These are phyloP conservation scores for Diplodia scrobiculata DNA, from an alignment of 2,329 filamentous ascomycete species.

Conservation along the genomic window DNA sequence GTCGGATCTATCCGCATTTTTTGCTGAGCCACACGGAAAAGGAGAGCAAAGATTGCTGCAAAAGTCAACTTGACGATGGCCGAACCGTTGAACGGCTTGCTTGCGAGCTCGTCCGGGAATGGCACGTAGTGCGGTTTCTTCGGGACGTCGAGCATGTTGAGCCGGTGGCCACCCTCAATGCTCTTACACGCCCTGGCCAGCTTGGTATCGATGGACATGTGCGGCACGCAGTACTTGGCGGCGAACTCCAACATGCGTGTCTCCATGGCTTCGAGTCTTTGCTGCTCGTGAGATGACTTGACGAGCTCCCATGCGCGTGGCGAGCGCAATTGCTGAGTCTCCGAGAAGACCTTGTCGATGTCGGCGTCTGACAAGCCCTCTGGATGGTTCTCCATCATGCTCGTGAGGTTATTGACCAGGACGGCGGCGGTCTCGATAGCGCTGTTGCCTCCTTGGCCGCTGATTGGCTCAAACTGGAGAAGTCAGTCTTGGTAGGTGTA, in stretches of 20 bases:
- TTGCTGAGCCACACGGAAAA: constrained; percentile 2
- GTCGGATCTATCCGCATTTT: background rate
- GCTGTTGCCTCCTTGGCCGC: constrained; percentile 34
- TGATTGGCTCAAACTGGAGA: constrained; percentile 31
- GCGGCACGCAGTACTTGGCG: constrained; percentile 26
- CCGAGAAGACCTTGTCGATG: background rate
- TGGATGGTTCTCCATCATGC: constrained; percentile 7
- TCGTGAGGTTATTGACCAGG: constrained; percentile 29
- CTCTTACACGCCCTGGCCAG: background rate
- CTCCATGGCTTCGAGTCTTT: constrained; percentile 20
- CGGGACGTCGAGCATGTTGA: constrained; percentile 26
- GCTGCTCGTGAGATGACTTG: constrained; percentile 1
- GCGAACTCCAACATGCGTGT: constrained; percentile 13
- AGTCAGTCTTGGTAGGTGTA: background rate
- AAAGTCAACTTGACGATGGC: background rate
- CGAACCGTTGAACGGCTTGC: constrained; percentile 10
- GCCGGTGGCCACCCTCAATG: constrained; percentile 17
- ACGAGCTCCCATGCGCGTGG: constrained; percentile 10
- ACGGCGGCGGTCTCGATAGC: constrained; percentile 34
- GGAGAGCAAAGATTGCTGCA: background rate
- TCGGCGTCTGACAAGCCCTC: constrained; percentile 6
- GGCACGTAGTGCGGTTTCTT: constrained; percentile 10
- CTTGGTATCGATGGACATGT: background rate
- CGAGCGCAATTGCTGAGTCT: background rate
- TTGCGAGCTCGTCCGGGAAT: constrained; percentile 25